phyloP scores from a whole-genome alignment of 2,329 filamentous ascomycete genomes.

The Xylaria sp. region DNA sequence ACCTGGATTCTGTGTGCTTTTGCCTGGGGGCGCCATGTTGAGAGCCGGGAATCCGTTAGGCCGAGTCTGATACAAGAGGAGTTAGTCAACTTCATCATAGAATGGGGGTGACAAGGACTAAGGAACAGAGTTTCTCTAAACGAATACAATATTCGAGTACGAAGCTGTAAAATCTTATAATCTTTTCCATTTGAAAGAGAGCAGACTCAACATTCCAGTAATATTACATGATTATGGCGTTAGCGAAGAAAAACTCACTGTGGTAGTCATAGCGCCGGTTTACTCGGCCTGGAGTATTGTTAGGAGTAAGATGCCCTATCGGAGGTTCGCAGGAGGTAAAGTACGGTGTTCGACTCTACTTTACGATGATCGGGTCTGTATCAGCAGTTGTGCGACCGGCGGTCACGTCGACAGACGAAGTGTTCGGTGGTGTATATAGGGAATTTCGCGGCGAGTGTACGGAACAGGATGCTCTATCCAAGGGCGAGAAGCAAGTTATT shows the following conservation, averaged over 20 bases:
- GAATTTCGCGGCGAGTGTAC: constrained; percentile 24
- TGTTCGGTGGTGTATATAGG: constrained; percentile 37
- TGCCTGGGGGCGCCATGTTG: constrained; percentile 48
- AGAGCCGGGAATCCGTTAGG: constrained; percentile 52
- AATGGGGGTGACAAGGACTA: not conserved
- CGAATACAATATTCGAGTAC: not conserved
- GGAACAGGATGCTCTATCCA: constrained; percentile 22
- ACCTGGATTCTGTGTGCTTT: constrained; percentile 54
- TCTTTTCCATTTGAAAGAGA: not conserved
- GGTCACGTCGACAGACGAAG: constrained; percentile 1
- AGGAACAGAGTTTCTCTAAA: not conserved
- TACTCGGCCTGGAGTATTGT: constrained; percentile 8
- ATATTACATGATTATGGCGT: not conserved
- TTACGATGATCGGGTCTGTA: not conserved
- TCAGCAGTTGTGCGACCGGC: not conserved
- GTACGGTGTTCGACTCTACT: not conserved
- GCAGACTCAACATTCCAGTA: not conserved
- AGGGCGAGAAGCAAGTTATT: constrained; percentile 19
- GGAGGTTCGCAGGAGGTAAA: not conserved
- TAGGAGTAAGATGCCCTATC: not conserved
- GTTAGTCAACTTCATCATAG: constrained; percentile 12
- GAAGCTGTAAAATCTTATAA: not conserved
- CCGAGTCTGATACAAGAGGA: constrained; percentile 37
- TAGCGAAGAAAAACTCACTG: constrained; percentile 40
- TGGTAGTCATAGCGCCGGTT: constrained; percentile 42